A percentile compares a stretch with the other conserved stretches of the same genome.
phyloP scores from a whole-genome alignment of 345 rosid genomes.

The Mangifera indica region DNA sequence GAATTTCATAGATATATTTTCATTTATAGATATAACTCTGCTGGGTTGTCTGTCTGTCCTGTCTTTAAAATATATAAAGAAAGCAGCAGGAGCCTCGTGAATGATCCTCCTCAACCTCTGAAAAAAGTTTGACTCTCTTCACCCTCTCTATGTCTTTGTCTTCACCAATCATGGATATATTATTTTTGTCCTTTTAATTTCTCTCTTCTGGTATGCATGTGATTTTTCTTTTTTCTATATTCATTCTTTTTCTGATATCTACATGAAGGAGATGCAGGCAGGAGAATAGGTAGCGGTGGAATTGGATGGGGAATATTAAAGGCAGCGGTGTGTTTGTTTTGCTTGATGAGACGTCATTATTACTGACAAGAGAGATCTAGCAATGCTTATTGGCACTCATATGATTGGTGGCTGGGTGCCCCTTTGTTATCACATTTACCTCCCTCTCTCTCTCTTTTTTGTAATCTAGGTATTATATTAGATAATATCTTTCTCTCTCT shows the following conservation, averaged over 20 bases:
- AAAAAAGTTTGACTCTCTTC: constrained; percentile 28
- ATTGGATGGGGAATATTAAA: not conserved
- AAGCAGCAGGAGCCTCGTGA: constrained; percentile 37
- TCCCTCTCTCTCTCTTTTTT: too few relatives aligned
- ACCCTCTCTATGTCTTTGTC: not conserved
- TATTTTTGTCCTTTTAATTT: not conserved
- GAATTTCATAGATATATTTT: not conserved
- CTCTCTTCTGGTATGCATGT: not conserved
- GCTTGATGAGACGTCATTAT: not conserved
- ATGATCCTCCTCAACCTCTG: constrained; percentile 23
- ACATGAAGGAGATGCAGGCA: not conserved
- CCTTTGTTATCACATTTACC: too few relatives aligned
- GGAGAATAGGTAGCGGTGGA: not conserved
- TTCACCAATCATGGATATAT: not conserved
- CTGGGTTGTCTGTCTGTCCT: too few relatives aligned
- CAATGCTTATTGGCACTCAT: too few relatives aligned
- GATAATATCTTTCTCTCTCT: too few relatives aligned
- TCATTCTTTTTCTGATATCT: too few relatives aligned
- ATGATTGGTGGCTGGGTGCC: too few relatives aligned
- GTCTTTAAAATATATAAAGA: too few relatives aligned
- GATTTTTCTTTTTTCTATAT: too few relatives aligned
- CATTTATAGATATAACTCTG: too few relatives aligned
- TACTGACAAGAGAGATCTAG: too few relatives aligned
- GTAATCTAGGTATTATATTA: too few relatives aligned
- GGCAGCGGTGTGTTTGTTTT: constrained; percentile 7